Conservation (phyloP, 23 red algal genomes). For the Gracilaria gracilis region DNA sequence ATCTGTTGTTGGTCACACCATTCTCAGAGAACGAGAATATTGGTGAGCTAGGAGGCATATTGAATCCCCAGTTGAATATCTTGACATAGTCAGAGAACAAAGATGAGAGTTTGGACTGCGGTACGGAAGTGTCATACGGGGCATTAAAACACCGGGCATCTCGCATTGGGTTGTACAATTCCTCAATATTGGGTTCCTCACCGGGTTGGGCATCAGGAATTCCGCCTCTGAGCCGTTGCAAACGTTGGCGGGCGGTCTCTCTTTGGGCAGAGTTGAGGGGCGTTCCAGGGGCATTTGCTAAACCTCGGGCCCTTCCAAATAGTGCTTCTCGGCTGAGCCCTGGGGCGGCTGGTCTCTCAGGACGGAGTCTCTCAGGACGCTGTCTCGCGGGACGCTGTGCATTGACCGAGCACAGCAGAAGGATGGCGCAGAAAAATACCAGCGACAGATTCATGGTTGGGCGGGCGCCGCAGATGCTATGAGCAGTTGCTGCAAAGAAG, state of each 20-base stretch:
- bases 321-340: too few relatives aligned
- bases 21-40: constrained; percentile 19
- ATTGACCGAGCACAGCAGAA: too few relatives aligned
- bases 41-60: not conserved
- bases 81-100: constrained; percentile 12
- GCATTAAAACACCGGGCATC: constrained; percentile 17
- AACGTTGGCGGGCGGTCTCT: not conserved
- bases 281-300: not conserved
- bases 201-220: not conserved
- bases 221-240: not conserved
- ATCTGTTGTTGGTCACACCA: constrained; percentile 12
- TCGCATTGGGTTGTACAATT: constrained; percentile 9
- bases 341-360: too few relatives aligned
- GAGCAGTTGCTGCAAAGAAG: too few relatives aligned
- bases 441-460: too few relatives aligned
- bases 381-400: too few relatives aligned
- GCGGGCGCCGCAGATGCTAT: too few relatives aligned
- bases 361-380: too few relatives aligned
- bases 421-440: too few relatives aligned
- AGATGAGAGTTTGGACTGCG: not conserved
- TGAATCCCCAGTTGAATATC: constrained; percentile 22
- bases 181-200: constrained; percentile 9
- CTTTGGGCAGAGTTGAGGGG: not conserved
- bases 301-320: not conserved
- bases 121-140: not conserved